phyloP scores from a whole-genome alignment of 2,329 filamentous ascomycete species.

The Fusarium musae region DNA sequence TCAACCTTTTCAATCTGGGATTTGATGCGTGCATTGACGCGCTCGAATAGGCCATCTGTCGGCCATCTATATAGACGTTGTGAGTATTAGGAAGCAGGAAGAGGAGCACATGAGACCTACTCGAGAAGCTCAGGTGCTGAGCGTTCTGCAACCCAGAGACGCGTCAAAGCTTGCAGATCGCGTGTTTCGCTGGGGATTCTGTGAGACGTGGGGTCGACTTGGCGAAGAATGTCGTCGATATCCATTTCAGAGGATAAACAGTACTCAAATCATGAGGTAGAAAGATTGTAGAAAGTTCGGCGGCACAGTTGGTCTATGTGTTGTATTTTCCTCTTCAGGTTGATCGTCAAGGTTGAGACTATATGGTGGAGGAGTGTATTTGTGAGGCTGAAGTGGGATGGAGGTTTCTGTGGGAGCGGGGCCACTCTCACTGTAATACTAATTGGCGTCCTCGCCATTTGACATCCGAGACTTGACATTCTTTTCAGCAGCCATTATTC shows the following conservation, averaged over 20 bases:
- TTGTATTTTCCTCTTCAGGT: not conserved
- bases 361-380: conserved; percentile 26
- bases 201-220: conserved; percentile 71
- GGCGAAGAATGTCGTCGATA: conserved; percentile 82
- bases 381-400: conserved; percentile 10
- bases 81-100: not conserved
- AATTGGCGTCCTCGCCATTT: not conserved
- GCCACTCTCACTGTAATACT: not conserved
- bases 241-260: conserved; percentile 64
- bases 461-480: not conserved
- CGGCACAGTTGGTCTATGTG: not conserved
- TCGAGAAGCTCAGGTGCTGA: conserved; percentile 88
- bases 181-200: conserved; percentile 68
- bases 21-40: conserved; percentile 78
- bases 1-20: conserved; percentile 77
- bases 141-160: conserved; percentile 93
- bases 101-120: conserved; percentile 56
- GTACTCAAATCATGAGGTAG: not conserved
- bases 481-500: not conserved
- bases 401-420: conserved; percentile 30
- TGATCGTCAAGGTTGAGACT: conserved; percentile 5
- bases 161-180: conserved; percentile 89
- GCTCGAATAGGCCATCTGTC: conserved; percentile 79
- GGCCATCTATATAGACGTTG: conserved; percentile 69
- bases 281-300: not conserved